phyloP scores from a whole-genome alignment of 768 basidiomycete species.

The Russula ochroleuca region DNA sequence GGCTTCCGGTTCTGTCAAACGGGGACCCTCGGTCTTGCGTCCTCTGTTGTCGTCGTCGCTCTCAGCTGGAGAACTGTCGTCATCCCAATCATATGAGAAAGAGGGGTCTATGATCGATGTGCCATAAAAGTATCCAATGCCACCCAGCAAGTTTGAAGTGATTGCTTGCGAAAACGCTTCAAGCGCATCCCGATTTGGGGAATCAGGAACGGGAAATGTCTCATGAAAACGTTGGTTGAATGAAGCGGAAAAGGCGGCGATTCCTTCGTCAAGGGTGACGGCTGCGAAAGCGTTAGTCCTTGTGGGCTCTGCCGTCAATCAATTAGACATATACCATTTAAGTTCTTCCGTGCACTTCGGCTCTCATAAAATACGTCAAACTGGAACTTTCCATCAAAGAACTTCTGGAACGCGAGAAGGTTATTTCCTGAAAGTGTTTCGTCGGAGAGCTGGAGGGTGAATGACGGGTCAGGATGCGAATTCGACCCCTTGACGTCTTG shows the following conservation, averaged over 20 bases:
- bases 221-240: conserved; percentile 65
- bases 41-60: conserved; percentile 42
- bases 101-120: conserved; percentile 79
- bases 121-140: conserved; percentile 94
- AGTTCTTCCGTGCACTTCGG: conserved; percentile 55
- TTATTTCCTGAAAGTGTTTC: conserved; percentile 70
- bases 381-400: conserved; percentile 77
- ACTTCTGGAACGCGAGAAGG: conserved; percentile 83
- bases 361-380: conserved; percentile 90
- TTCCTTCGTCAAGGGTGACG: conserved; percentile 58
- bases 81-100: conserved; percentile 91
- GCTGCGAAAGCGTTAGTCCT: conserved; percentile 42
- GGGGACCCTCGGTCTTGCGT: conserved; percentile 48
- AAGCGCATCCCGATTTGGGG: conserved; percentile 48
- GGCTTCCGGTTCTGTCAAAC: conserved; percentile 65
- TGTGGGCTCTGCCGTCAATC: not conserved
- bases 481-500: conserved; percentile 47
- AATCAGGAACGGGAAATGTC: conserved; percentile 63
- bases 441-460: conserved; percentile 70
- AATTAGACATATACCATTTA: conserved; percentile 51
- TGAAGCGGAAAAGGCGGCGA: conserved; percentile 55
- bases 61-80: conserved; percentile 45
- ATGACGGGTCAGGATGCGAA: conserved; percentile 73
- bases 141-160: conserved; percentile 87
- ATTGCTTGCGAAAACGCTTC: conserved; percentile 79